Evolutionary conservation across 805 yeast species (phyloP), one percentile per base, ranked within the genome.

Genomic region (Metschnikowia noctiluminum): DNA sequence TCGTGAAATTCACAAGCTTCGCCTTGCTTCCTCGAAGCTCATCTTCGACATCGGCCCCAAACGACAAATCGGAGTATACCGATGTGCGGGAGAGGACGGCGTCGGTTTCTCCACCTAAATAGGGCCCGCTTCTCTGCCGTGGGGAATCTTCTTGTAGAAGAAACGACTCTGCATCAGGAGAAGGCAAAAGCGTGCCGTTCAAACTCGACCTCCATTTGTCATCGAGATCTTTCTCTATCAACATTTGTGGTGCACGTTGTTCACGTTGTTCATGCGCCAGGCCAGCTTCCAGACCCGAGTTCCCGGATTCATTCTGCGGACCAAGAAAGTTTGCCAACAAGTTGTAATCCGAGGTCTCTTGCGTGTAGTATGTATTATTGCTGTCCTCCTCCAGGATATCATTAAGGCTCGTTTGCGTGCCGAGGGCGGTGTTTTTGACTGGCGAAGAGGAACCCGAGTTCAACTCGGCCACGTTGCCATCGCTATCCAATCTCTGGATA

Each of bases 1-100:
- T 62, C 5, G 78, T 74, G 51, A 77, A 76, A 42, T 76, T 75
- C 37, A 77, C 79, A 46, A 76, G 62, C 57, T 77, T 76, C 11
- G 78, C 77, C 40, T 64, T 64, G 31, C 55, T 43, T 13, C 51
- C 57, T 14, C 40, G 38, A 16, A 38, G 50, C 11, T 38, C 45
- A 13, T 45, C 50, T 27, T 32, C 45, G 15, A 32, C 45, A 1
- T 45, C 42, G 35, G 48, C 43, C 12, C 40, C 44, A 28, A 39
- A 44, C 8, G 55, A 42, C 30, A 45, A 34, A 13, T 56, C 51
- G 2, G 55, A 51, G 36, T 47, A 52, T 7, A 53, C 31, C 6
- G 58, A 55, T 9, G 53, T 26, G 21, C 48, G 42, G 21, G 54
- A 52, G 10, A 28, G 15, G 14, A 30, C 31, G 10, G 36, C 40